Evolutionary conservation across 2,329 filamentous ascomycete genomes (phyloP), one percentile per base, ranked within the genome.

Genomic region (Claviceps sp.): DNA sequence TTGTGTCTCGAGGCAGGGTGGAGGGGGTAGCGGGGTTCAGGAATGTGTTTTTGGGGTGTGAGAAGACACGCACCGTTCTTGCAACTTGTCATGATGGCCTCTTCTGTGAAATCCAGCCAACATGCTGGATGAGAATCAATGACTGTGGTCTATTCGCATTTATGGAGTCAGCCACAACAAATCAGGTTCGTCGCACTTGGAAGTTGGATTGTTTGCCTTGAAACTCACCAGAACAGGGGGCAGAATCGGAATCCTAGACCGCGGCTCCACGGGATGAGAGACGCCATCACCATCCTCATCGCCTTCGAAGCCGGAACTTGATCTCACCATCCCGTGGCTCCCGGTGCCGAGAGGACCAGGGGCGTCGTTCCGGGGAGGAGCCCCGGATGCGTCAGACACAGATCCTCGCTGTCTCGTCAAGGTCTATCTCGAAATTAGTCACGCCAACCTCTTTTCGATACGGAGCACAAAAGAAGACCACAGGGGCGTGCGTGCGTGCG

Each of bases 81-180:
- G 70, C 89, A 96, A 58, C 88, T 88, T 38, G 89, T 96, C 62
- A 97, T 83, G 58, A 98, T 95, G 56, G 85, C 85, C 61, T 95
- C 84, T 65, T 96, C 85, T 51, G 91, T 90, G 61, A 98, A 98
- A n/a, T 84, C 86, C 41, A 98, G 70, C 85, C 90, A 95, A 65
- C 82, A 87, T 46, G 95, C 74, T 50, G 90, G 89, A 67, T 97
- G 88, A 55, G 84, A 81, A 65, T 95, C 89, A 38, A 95, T 81
- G 13, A 78, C 73, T 67, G 95, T 96, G 47, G 85, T 88, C 73
- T 90, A 7, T 13, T 54, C 40, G 24, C 30, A 43, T 30, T 3
- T 16, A 7, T 41, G 5, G 42, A 8, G 9, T 41, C 24, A 37
- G 4, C 34, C 24, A 5, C 26, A 8, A 46, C 1, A 47, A 37